Evolutionary conservation across 768 basidiomycete species (phyloP), one percentile per base, ranked within the genome.

Genomic region (Russula brevipes): DNA sequence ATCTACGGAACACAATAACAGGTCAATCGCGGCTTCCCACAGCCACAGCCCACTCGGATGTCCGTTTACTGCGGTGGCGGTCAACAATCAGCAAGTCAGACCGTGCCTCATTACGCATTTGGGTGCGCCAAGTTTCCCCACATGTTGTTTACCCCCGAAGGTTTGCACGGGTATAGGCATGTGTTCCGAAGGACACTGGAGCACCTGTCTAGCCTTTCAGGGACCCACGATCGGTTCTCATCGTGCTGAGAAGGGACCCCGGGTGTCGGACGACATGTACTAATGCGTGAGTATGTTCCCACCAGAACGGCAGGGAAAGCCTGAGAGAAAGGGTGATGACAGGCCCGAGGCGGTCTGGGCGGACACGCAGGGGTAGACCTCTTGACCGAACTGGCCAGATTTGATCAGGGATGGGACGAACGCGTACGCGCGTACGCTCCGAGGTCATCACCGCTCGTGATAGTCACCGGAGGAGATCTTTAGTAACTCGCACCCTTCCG

Each of bases 391-490:
- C 46, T 38, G 30, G 54, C 36, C 4, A 16, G 38, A 31, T 24
- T 54, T 35, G 57, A 54, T 35, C 46, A 35, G 10, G 24, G 45
- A 19, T 46, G 44, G 16, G 53, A 31, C 33, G 41, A 44, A 59
- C 39, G 49, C 30, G 30, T 31, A 52, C 4, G 24, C 24, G 24
- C 24, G 24, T 24, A 24, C 50, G 44, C 4, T 54, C 42, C 24
- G 38, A 24, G 51, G 50, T 58, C 57, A 63, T 63, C 62, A 63
- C 62, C 62, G 62, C 57, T 50, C 54, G 45, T 62, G 39, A 57
- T 57, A 50, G 61, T 47, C 54, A 62, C 61, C 54, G 54, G 46
- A 17, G 47, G 49, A 41, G 46, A 54, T 47, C 41, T 5, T 51
- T 30, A 3, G 12, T 42, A 30, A 33, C 12, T 2, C 16, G 6